Evolutionary conservation across 2,329 filamentous ascomycete genomes (phyloP), one percentile per base, ranked within the genome.

Genomic region (Trichoderma lentiforme): DNA sequence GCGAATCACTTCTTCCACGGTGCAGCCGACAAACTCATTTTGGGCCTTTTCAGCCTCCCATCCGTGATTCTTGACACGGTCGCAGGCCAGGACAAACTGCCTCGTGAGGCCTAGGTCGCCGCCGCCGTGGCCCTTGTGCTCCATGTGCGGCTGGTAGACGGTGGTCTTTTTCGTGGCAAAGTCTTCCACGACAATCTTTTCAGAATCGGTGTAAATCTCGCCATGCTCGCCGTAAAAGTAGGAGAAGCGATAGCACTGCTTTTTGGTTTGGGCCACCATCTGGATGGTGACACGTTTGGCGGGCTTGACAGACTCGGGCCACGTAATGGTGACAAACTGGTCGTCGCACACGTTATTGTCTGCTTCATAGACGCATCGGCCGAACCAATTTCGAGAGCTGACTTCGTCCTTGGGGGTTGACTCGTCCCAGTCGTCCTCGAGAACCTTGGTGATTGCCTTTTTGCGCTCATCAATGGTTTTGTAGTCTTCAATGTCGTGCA

Each of bases 331-430:
- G 24, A 98, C 96, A 30, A 92, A 88, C 80, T 98, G 95, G 77
- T 98, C 94, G 80, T 99, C 96, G 77, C 91, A 93, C 56, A 98
- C 96, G 77, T 97, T 91, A 82, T 98, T 99, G 82, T 97, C 94
- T 5, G 91, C 86, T 79, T 98, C 96, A 82, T 91, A 98, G 1
- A 98, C 96, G 79, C 96, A 99, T n/a, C 95, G 90, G 0, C 96
- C 96, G 78, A 94, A 98, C 94, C 94, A 92, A 74, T 91, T 91
- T 11, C 86, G 83, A 6, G 83, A 82, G 3, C 84, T 84, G 1
- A 87, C 79, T n/a, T 85, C 82, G 1, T 81, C 78, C 68, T 83
- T 80, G 4, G 86, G 84, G 0, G 85, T 88, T 7, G 81, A 78
- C 1, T 81, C 78, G 15, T 86, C 83, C 72, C 90, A 90, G 77